phyloP scores from a whole-genome alignment of 1,139 yeast genomes.

The Arxiozyma bovina region DNA sequence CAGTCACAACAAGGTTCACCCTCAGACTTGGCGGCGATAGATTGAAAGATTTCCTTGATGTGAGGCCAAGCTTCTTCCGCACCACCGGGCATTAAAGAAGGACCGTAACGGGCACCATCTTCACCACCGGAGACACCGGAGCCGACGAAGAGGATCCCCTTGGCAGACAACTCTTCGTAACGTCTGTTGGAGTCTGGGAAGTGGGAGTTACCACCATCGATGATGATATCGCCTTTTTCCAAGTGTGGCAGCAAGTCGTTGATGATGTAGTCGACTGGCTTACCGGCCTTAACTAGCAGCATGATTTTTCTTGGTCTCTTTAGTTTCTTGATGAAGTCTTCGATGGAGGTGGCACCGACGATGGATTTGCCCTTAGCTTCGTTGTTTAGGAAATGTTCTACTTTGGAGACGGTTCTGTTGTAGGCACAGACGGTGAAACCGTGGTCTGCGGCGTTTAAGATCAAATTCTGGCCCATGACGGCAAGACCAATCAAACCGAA shows the following conservation, averaged over 20 bases:
- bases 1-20: conserved; percentile 99
- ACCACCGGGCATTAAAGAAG: conserved; percentile 99
- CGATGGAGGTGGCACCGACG: conserved; percentile 89
- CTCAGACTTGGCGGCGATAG: conserved; percentile 90
- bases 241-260: conserved; percentile 79
- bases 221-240: conserved; percentile 96
- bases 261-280: conserved; percentile 88
- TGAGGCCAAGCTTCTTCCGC: conserved; percentile 98
- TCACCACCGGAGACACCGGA: conserved; percentile 99
- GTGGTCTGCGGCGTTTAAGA: conserved; percentile 96
- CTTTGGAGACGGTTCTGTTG: conserved; percentile 96
- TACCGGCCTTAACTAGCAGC: conserved; percentile 92
- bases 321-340: conserved; percentile 79
- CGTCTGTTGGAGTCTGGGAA: conserved; percentile 99
- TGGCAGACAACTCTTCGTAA: conserved; percentile 73
- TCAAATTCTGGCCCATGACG: conserved; percentile 99
- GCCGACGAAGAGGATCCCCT: conserved; percentile 91
- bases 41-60: conserved; percentile 92
- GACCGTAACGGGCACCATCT: conserved; percentile 99
- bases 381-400: conserved; percentile 82
- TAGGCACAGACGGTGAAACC: conserved; percentile 94
- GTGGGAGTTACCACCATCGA: conserved; percentile 99
- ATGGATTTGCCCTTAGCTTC: conserved; percentile 97
- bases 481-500: conserved; percentile 98
- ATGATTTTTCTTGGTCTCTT: conserved; percentile 96